phyloP scores from a whole-genome alignment of 805 yeast species.

The Myxozyma neglecta region DNA sequence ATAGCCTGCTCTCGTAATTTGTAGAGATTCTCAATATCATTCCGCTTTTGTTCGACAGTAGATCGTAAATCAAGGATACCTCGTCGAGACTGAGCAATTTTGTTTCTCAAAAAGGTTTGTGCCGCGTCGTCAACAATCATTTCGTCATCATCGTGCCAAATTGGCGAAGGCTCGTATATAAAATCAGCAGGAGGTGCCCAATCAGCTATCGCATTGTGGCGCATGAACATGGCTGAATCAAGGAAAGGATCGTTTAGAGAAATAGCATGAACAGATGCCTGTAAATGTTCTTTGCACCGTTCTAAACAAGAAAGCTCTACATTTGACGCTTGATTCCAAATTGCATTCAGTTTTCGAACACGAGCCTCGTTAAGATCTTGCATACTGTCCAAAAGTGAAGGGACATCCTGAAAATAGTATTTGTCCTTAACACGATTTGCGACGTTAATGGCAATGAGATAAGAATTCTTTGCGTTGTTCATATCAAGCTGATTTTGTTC shows the following conservation, averaged over 20 bases:
- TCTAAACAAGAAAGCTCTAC: slow-evolving; percentile 60
- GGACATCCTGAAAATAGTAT: slow-evolving; percentile 87
- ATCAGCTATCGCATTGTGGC: slow-evolving; percentile 64
- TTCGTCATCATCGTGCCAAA: slow-evolving; percentile 96
- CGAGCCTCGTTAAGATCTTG: slow-evolving; percentile 84
- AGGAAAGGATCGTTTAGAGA: slow-evolving; percentile 68
- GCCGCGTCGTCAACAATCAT: slow-evolving; percentile 53
- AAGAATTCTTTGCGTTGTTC: slow-evolving; percentile 80
- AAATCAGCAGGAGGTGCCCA: slow-evolving; percentile 91
- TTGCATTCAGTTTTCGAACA: slow-evolving; percentile 66
- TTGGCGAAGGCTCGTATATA: slow-evolving; percentile 79
- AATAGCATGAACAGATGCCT: slow-evolving; percentile 55
- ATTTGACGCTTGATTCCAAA: slow-evolving; percentile 60
- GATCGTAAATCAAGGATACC: slow-evolving; percentile 38
- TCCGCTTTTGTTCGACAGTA: slow-evolving; percentile 36
- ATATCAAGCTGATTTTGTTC: slow-evolving; percentile 51
- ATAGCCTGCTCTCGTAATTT: slow-evolving; percentile 39
- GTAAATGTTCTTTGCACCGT: slow-evolving; percentile 47
- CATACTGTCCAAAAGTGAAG: slow-evolving; percentile 76
- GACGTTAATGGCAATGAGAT: slow-evolving; percentile 73
- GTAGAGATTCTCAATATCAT: slow-evolving; percentile 34
- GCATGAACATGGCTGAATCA: slow-evolving; percentile 87
- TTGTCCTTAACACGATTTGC: slow-evolving; percentile 93
- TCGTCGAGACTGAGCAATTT: slow-evolving; percentile 39
- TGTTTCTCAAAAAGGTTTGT: slow-evolving; percentile 40